phyloP scores from a whole-genome alignment of 2,329 filamentous ascomycete genomes.

The Colletotrichum lentis region DNA sequence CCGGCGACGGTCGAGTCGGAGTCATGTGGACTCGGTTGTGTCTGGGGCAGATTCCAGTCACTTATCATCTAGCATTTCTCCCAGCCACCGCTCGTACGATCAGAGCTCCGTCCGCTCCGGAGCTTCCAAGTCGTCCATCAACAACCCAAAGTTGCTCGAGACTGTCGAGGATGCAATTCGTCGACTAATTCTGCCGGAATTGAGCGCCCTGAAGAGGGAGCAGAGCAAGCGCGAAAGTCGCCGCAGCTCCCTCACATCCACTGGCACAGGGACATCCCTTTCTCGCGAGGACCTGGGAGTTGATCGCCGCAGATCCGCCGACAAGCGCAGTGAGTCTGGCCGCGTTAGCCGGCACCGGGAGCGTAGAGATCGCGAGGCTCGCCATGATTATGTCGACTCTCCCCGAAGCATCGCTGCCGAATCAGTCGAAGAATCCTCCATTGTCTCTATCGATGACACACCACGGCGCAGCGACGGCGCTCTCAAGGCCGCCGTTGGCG shows the following conservation, averaged over 20 bases:
- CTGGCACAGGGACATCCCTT: conserved; percentile 56
- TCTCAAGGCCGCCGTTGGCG: conserved; percentile 56
- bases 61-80: conserved; percentile 61
- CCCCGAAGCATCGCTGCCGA: conserved; percentile 58
- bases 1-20: conserved; percentile 60
- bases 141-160: conserved; percentile 89
- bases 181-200: conserved; percentile 86
- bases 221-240: conserved; percentile 79
- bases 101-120: conserved; percentile 62
- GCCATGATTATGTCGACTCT: conserved; percentile 63
- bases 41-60: conserved; percentile 64
- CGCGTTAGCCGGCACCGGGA: conserved; percentile 56
- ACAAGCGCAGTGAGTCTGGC: conserved; percentile 60
- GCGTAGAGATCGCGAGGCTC: conserved; percentile 58
- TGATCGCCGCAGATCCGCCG: conserved; percentile 68
- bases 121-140: conserved; percentile 75
- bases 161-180: conserved; percentile 94
- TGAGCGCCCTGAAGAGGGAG: conserved; percentile 90
- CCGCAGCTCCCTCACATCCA: conserved; percentile 70
- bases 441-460: conserved; percentile 53
- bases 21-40: conserved; percentile 61
- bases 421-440: conserved; percentile 52
- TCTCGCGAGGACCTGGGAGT: conserved; percentile 66
- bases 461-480: conserved; percentile 56
- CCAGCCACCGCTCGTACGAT: conserved; percentile 65